phyloP scores from a whole-genome alignment of 2,329 filamentous ascomycete genomes.

The Arthrobotrys sinensis region DNA sequence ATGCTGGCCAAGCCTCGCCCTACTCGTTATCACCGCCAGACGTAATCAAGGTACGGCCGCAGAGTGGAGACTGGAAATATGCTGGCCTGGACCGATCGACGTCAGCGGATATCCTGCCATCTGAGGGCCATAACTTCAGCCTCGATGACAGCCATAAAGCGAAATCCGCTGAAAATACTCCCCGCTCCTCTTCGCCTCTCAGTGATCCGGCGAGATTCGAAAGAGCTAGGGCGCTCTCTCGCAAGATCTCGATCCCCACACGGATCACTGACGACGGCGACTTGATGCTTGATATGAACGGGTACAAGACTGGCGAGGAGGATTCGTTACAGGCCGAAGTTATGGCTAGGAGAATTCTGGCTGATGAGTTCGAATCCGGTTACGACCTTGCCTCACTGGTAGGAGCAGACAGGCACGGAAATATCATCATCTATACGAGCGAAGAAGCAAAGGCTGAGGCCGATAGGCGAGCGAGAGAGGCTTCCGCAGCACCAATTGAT shows the following conservation, averaged over 20 bases:
- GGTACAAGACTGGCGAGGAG: slow-evolving; percentile 94
- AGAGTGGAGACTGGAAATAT: slow-evolving; percentile 65
- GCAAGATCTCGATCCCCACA: slow-evolving; percentile 88
- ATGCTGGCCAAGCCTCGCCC: slow-evolving; percentile 68
- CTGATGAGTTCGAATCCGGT: slow-evolving; percentile 92
- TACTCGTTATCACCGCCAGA: slow-evolving; percentile 67
- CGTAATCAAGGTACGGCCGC: slow-evolving; percentile 64
- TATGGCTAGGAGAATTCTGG: slow-evolving; percentile 90
- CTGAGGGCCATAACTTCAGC: slow-evolving; percentile 66
- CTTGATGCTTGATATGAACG: slow-evolving; percentile 97
- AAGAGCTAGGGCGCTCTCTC: slow-evolving; percentile 86
- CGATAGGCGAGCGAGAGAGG: slow-evolving; percentile 61
- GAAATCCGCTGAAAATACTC: slow-evolving; percentile 63
- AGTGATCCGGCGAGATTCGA: slow-evolving; percentile 82
- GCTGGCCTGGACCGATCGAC: slow-evolving; percentile 69
- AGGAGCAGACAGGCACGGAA: slow-evolving; percentile 93
- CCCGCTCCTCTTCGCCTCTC: slow-evolving; percentile 80
- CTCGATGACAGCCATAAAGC: slow-evolving; percentile 59
- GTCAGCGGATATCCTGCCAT: slow-evolving; percentile 73
- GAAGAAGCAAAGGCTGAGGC: slow-evolving; percentile 88
- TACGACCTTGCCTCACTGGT: slow-evolving; percentile 97
- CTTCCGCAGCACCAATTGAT: slow-evolving; percentile 75
- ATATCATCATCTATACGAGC: slow-evolving; percentile 99
- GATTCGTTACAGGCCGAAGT: slow-evolving; percentile 92
- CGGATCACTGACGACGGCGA: slow-evolving; percentile 94